Evolutionary conservation across 75 land plant genomes (phyloP).

Genomic region (Ceratopteris richardii): DNA sequence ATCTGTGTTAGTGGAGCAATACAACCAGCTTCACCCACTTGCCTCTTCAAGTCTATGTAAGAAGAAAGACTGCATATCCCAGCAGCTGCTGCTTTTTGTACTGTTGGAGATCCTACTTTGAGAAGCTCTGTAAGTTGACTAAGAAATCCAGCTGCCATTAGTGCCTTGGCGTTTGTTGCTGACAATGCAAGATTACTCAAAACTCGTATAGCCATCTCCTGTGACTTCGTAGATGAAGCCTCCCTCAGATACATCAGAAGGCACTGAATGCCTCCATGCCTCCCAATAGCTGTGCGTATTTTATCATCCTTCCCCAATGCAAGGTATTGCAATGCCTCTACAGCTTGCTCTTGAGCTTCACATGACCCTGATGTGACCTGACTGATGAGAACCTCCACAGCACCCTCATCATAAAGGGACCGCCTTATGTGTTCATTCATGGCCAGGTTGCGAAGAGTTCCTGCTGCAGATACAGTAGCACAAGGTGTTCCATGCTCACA

Average conservation of each 20-base stretch:
- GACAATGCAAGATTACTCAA: conserved; percentile 39
- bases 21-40: conserved; percentile 55
- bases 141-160: conserved; percentile 38
- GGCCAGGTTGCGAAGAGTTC: conserved; percentile 47
- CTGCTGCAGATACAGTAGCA: conserved; percentile 35
- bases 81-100: conserved; percentile 45
- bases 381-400: conserved; percentile 32
- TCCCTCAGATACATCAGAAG: conserved; percentile 33
- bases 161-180: conserved; percentile 6
- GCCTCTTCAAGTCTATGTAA: conserved; percentile 36
- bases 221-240: conserved; percentile 22
- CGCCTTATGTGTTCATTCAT: conserved; percentile 36
- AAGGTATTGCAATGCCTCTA: conserved; percentile 42
- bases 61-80: conserved; percentile 18
- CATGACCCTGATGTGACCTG: conserved; percentile 44
- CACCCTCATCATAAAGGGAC: conserved; percentile 54
- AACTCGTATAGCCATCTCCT: conserved; percentile 41
- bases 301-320: conserved; percentile 39
- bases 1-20: conserved; percentile 49
- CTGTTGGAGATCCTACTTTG: conserved; percentile 25
- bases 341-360: conserved; percentile 38
- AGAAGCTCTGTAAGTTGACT: conserved; percentile 33
- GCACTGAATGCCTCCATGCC: conserved; percentile 45
- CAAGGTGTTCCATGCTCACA: conserved; percentile 30
- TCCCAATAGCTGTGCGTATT: conserved; percentile 19